These are phyloP conservation scores for Saccharomycopsis selenospora DNA, from an alignment of 805 yeast genomes.

Conservation along the genomic window DNA sequence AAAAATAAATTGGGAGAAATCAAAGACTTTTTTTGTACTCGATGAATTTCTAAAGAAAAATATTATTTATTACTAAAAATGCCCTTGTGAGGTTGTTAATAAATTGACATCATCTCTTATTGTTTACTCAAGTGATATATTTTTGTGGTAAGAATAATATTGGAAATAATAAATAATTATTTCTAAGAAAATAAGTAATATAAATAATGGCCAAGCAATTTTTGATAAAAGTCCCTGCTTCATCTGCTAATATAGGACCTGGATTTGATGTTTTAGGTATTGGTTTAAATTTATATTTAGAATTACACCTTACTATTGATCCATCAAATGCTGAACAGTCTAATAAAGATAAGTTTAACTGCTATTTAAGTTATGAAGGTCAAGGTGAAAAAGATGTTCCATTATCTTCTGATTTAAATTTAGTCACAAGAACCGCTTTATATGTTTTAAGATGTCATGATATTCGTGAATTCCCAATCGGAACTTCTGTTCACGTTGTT, in stretches of 20 bases:
- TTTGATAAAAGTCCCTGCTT: conserved; percentile 79
- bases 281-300: conserved; percentile 70
- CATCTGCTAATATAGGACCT: conserved; percentile 97
- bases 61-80: too few species aligned
- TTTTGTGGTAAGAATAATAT: too few species aligned
- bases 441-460: conserved; percentile 84
- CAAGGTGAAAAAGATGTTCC: conserved; percentile 84
- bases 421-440: conserved; percentile 88
- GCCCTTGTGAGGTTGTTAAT: too few species aligned
- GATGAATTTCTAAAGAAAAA: too few species aligned
- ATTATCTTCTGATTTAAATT: conserved; percentile 63
- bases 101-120: too few species aligned
- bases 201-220: conserved; percentile 35
- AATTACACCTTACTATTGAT: conserved; percentile 63
- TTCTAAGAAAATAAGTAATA: too few species aligned
- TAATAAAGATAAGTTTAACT: conserved; percentile 59
- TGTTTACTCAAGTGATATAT: too few species aligned
- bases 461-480: conserved; percentile 68
- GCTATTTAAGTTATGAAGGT: conserved; percentile 61
- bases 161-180: too few species aligned
- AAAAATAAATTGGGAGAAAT: too few species aligned
- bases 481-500: conserved; percentile 70
- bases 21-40: too few species aligned
- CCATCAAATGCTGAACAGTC: conserved; percentile 37
- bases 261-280: conserved; percentile 96